phyloP scores from a whole-genome alignment of 495 filamentous ascomycete genomes.

The Lentithecium fluviatile region DNA sequence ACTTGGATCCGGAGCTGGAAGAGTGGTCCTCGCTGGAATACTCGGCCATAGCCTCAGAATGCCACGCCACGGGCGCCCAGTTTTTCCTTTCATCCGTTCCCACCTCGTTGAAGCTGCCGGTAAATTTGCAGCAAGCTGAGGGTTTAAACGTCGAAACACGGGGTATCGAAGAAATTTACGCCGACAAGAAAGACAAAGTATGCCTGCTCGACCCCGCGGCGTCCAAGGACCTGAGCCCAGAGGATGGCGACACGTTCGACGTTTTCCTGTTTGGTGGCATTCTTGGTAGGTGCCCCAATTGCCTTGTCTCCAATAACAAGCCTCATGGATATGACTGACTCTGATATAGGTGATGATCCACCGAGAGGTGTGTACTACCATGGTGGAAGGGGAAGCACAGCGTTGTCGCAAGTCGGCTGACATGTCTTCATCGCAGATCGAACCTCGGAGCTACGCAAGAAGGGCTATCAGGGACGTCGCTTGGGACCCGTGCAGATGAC shows the following conservation, averaged over 20 bases:
- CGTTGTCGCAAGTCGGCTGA: slow-evolving; percentile 28
- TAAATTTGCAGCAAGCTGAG: slow-evolving; percentile 55
- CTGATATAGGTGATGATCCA: slow-evolving; percentile 78
- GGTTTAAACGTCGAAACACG: slow-evolving; percentile 65
- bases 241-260: slow-evolving; percentile 79
- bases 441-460: slow-evolving; percentile 86
- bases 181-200: slow-evolving; percentile 63
- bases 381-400: not conserved
- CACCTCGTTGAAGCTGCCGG: slow-evolving; percentile 62
- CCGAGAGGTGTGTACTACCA: slow-evolving; percentile 69
- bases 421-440: slow-evolving; percentile 60
- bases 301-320: slow-evolving; percentile 1
- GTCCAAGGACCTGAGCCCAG: slow-evolving; percentile 72
- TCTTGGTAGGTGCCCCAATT: slow-evolving; percentile 62
- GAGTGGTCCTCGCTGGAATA: slow-evolving; percentile 93
- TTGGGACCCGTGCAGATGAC: slow-evolving; percentile 97
- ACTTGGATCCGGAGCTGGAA: slow-evolving; percentile 91
- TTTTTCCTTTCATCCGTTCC: slow-evolving; percentile 89
- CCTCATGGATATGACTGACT: slow-evolving; percentile 20
- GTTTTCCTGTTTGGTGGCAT: slow-evolving; percentile 96
- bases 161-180: slow-evolving; percentile 77
- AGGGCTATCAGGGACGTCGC: slow-evolving; percentile 84
- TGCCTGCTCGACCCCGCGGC: slow-evolving; percentile 90
- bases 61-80: slow-evolving; percentile 59
- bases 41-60: slow-evolving; percentile 77